Evolutionary conservation across 345 rosid genomes (phyloP).

Genomic region (Populus euphratica): DNA sequence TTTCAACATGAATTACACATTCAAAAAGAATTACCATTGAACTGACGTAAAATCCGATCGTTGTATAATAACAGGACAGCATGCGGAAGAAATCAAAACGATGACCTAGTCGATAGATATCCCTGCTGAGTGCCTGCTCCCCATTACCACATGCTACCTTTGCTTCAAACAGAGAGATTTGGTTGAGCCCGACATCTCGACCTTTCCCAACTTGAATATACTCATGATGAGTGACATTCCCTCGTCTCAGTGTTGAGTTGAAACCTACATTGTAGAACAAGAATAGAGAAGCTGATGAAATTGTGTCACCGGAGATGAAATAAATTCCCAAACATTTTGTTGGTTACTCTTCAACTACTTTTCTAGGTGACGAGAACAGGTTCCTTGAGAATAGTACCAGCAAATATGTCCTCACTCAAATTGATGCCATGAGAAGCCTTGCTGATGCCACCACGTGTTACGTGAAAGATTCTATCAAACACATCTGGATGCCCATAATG

Average conservation of each 20-base stretch:
- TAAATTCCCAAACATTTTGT: not conserved
- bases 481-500: constrained; percentile 98
- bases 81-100: constrained; percentile 97
- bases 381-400: constrained; percentile 50
- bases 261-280: constrained; percentile 51
- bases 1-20: constrained; percentile 5
- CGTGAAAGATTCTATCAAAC: constrained; percentile 88
- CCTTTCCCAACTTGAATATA: constrained; percentile 99
- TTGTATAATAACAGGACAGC: constrained; percentile 86
- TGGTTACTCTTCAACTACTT: not conserved
- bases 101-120: constrained; percentile 89
- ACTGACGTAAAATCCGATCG: constrained; percentile 83
- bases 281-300: not conserved
- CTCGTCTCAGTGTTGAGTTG: constrained; percentile 86
- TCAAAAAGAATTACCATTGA: constrained; percentile 62
- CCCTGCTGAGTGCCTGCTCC: constrained; percentile 90
- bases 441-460: constrained; percentile 96
- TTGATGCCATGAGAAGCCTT: constrained; percentile 94
- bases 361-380: not conserved
- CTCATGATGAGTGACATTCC: constrained; percentile 96
- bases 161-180: constrained; percentile 95
- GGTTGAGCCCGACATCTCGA: constrained; percentile 96
- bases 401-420: constrained; percentile 96
- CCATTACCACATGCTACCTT: constrained; percentile 98
- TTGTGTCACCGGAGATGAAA: not conserved